phyloP scores from a whole-genome alignment of 148 eudicot genomes.

The Camellia japonica region DNA sequence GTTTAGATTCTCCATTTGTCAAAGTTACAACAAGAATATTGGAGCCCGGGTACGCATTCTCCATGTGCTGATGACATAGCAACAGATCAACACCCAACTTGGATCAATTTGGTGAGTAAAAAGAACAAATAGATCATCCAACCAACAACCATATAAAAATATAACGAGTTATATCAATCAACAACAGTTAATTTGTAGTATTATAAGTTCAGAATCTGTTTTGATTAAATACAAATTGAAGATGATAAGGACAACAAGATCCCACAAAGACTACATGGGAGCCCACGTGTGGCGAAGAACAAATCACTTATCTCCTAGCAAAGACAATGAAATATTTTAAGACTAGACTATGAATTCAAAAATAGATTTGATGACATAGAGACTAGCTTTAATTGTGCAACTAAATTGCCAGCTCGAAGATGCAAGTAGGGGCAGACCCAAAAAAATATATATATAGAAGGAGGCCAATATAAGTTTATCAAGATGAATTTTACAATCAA shows the following conservation, averaged over 20 bases:
- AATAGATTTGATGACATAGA: background rate
- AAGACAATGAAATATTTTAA: background rate
- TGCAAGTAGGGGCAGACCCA: background rate
- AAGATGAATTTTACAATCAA: too few relatives aligned
- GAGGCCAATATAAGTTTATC: too few relatives aligned
- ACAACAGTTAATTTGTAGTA: background rate
- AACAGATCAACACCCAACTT: conserved; percentile 22
- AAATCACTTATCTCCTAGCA: background rate
- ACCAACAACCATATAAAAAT: background rate
- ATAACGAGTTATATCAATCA: background rate
- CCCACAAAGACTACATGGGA: background rate
- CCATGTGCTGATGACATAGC: conserved; percentile 71
- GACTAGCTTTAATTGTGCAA: background rate
- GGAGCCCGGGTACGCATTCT: conserved; percentile 83
- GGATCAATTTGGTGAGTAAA: background rate
- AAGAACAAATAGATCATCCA: background rate
- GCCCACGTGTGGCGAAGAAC: background rate
- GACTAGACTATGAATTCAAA: background rate
- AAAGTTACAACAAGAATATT: conserved; percentile 84
- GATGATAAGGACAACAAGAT: background rate
- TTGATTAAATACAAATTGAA: background rate
- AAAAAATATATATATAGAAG: background rate
- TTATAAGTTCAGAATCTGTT: background rate
- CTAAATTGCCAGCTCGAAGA: conserved; percentile 2
- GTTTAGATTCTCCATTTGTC: conserved; percentile 80